Evolutionary conservation across 1,284 basidiomycete species (phyloP).

Genomic region (Cryptococcus neoformans): DNA sequence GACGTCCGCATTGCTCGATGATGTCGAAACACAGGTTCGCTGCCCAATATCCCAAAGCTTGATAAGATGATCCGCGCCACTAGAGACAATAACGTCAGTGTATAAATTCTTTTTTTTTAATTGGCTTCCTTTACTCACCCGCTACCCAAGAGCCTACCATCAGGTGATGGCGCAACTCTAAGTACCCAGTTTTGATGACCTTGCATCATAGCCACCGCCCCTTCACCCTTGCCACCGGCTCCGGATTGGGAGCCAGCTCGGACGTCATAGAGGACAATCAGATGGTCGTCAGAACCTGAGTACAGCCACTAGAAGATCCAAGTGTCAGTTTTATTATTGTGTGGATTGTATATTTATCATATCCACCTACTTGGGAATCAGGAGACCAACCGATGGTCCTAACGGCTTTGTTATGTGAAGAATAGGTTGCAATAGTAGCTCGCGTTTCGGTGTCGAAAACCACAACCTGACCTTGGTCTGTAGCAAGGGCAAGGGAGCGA

Average conservation of each 20-base stretch:
- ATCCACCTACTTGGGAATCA: slow-evolving; percentile 59
- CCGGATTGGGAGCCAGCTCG: slow-evolving; percentile 44
- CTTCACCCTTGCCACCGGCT: slow-evolving; percentile 56
- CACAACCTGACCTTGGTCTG: slow-evolving; percentile 75
- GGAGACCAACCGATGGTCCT: slow-evolving; percentile 78
- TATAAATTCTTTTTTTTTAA: neutral
- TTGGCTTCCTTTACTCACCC: slow-evolving; percentile 56
- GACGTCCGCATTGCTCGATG: slow-evolving; percentile 72
- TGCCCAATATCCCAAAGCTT: slow-evolving; percentile 84
- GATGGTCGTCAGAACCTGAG: slow-evolving; percentile 82
- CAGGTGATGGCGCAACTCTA: slow-evolving; percentile 71
- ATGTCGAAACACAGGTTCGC: slow-evolving; percentile 70
- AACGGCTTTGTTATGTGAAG: slow-evolving; percentile 80
- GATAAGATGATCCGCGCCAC: slow-evolving; percentile 70
- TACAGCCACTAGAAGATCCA: slow-evolving; percentile 61
- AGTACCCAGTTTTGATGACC: slow-evolving; percentile 87
- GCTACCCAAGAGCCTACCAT: slow-evolving; percentile 69
- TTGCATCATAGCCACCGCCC: slow-evolving; percentile 72
- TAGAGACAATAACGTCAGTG: slow-evolving; percentile 2
- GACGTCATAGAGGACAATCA: slow-evolving; percentile 80
- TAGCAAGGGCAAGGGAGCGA: slow-evolving; percentile 67
- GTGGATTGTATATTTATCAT: neutral
- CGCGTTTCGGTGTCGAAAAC: slow-evolving; percentile 70
- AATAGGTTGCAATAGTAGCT: slow-evolving; percentile 64
- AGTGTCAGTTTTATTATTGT: neutral